Conservation (phyloP, 768 basidiomycete species). For the Gelatoporia subvermispora region DNA sequence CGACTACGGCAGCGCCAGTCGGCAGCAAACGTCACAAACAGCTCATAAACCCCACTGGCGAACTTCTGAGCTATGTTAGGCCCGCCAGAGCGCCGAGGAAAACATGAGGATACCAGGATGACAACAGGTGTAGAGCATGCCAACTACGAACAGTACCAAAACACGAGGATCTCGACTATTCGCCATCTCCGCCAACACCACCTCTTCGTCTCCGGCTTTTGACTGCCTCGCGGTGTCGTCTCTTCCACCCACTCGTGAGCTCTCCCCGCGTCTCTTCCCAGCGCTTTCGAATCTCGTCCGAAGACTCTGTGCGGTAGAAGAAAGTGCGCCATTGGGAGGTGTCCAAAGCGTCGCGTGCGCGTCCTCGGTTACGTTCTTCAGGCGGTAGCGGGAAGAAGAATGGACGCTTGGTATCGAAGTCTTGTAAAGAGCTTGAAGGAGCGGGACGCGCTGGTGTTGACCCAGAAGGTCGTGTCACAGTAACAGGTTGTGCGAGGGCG, state of each 20-base stretch:
- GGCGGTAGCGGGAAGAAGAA: conserved; percentile 56
- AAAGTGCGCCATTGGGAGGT: conserved; percentile 42
- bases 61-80: too few species aligned
- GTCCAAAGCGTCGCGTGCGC: conserved; percentile 41
- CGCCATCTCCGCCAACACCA: conserved; percentile 37
- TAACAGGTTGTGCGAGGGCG: conserved; percentile 7
- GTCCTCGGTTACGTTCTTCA: conserved; percentile 16
- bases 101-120: too few species aligned
- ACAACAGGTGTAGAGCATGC: too few species aligned
- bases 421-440: too few species aligned
- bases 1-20: too few species aligned
- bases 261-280: conserved; percentile 71
- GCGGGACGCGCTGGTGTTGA: conserved; percentile 4
- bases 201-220: conserved; percentile 56
- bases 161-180: conserved; percentile 2
- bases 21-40: too few species aligned
- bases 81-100: too few species aligned
- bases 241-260: conserved; percentile 75
- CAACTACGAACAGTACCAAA: too few species aligned
- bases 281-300: conserved; percentile 55
- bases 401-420: conserved; percentile 48
- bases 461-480: conserved; percentile 4
- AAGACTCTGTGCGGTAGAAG: conserved; percentile 47
- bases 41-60: too few species aligned
- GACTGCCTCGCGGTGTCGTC: conserved; percentile 67